A percentile compares a stretch with the other conserved stretches of the same genome.
Conservation (phyloP, 345 rosid genomes). For the Citrus unshiu region DNA sequence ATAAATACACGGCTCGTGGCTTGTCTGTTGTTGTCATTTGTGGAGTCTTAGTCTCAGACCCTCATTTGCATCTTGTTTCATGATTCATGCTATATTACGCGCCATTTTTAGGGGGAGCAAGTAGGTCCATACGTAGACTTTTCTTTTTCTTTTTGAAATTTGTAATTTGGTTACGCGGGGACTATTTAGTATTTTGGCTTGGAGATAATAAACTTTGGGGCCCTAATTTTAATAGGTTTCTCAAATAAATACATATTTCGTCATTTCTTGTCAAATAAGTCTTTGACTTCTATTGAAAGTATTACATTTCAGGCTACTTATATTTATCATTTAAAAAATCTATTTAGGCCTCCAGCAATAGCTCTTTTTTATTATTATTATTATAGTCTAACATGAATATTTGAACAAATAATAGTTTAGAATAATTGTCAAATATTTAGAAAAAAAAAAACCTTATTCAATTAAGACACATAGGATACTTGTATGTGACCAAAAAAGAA, state of each 20-base stretch:
- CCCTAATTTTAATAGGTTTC: too few species aligned
- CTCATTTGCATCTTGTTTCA: background rate
- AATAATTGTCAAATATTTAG: too few species aligned
- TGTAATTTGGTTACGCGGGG: background rate
- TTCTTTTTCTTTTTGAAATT: background rate
- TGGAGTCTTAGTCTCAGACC: too few species aligned
- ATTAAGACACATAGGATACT: background rate
- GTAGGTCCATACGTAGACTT: too few species aligned
- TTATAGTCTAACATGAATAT: too few species aligned
- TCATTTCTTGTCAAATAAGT: background rate
- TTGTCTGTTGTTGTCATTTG: background rate
- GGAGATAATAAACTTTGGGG: too few species aligned
- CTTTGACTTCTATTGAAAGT: background rate
- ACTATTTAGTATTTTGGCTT: background rate
- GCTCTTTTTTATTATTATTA: too few species aligned
- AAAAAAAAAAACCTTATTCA: too few species aligned
- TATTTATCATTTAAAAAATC: background rate
- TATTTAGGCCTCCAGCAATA: background rate
- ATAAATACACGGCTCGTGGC: background rate
- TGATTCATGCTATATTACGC: background rate
- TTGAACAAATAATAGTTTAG: too few species aligned
- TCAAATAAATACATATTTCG: background rate
- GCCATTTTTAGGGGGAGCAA: background rate
- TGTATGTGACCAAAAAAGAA: background rate
- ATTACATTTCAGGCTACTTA: too few species aligned